Evolutionary conservation across 768 basidiomycete genomes (phyloP), one percentile per base, ranked within the genome.

Genomic region (Lenzites betulinus): DNA sequence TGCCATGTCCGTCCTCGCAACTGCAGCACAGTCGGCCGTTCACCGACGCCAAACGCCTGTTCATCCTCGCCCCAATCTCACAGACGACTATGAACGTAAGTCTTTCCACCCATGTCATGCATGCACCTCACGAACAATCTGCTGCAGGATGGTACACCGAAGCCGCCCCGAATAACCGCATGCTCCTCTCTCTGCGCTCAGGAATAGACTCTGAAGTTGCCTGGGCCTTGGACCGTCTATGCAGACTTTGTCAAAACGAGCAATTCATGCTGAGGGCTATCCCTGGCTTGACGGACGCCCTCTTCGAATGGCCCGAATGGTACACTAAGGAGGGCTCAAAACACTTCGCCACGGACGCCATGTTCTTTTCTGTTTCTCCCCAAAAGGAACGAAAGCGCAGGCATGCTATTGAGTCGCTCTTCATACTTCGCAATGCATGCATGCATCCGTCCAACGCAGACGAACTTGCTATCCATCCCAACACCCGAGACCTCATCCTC

Each of bases 251-350:
- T 66, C 81, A 82, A 65, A 89, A 91, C 66, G 93, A 95, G 51
- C 78, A 85, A 52, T 92, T 96, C 73, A 70, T 83, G 57, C 80
- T 98, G 58, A 80, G 79, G 39, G 77, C 79, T 35, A 86, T 92
- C 51, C 89, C 92, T 0, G 93, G 93, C 9, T 78, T 95, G 42
- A 84, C 91, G 25, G 89, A 93, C 66, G 89, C 88, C 6, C 78
- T 98, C 22, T 89, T 93, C 61, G 90, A 89, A 69, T 93, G 90
- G 89, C 93, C 95, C 2, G 87, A 91, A 69, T 90, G 87, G 87
- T 95, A 90, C 71, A 78, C 86, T 51, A 78, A 71, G 2, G 83
- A 86, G 63, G 87, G 88, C n/a, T 77, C 82, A 66, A 78, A 79
- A 64, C 71, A 76, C 57, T 70, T 71, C 33, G 74, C 76, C 47